Evolutionary conservation across 768 basidiomycete species (phyloP).

Genomic region (Sporobolomyces phaffii): DNA sequence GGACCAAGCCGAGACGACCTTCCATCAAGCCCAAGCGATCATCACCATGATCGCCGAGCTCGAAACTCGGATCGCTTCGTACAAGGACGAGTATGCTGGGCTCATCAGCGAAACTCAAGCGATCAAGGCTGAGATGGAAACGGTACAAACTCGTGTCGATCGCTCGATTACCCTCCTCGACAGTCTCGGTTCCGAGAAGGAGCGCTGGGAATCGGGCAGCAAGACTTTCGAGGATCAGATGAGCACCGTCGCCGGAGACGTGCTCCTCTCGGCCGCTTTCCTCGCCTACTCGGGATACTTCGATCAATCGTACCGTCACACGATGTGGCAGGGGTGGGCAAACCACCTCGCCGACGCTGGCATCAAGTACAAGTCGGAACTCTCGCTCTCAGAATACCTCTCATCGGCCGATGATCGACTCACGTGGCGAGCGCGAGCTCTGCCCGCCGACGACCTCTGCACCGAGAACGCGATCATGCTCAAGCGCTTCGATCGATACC

Average conservation of each 20-base stretch:
- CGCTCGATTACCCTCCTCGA: constrained; percentile 91
- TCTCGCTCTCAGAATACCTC: constrained; percentile 88
- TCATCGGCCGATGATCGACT: constrained; percentile 95
- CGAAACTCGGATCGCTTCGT: constrained; percentile 81
- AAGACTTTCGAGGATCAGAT: constrained; percentile 94
- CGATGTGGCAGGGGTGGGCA: constrained; percentile 95
- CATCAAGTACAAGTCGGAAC: constrained; percentile 84
- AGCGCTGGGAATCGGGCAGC: constrained; percentile 90
- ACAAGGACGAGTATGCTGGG: constrained; percentile 95
- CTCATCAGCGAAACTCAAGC: constrained; percentile 95
- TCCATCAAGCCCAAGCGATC: constrained; percentile 83
- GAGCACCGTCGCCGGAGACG: constrained; percentile 97
- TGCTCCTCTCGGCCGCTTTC: constrained; percentile 90
- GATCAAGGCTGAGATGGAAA: constrained; percentile 96
- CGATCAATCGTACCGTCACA: constrained; percentile 94
- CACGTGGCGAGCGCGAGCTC: constrained; percentile 87
- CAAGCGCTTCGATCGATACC: constrained; percentile 94
- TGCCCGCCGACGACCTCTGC: constrained; percentile 92
- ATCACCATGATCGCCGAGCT: constrained; percentile 87
- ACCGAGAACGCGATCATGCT: constrained; percentile 99
- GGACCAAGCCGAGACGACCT: constrained; percentile 85
- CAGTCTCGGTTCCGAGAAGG: constrained; percentile 88
- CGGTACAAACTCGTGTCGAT: constrained; percentile 92
- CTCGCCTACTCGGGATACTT: constrained; percentile 97
- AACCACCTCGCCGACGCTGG: constrained; percentile 79